These are phyloP conservation scores for Monosporozyma solicola DNA, from an alignment of 805 yeast genomes.

Conservation along the genomic window DNA sequence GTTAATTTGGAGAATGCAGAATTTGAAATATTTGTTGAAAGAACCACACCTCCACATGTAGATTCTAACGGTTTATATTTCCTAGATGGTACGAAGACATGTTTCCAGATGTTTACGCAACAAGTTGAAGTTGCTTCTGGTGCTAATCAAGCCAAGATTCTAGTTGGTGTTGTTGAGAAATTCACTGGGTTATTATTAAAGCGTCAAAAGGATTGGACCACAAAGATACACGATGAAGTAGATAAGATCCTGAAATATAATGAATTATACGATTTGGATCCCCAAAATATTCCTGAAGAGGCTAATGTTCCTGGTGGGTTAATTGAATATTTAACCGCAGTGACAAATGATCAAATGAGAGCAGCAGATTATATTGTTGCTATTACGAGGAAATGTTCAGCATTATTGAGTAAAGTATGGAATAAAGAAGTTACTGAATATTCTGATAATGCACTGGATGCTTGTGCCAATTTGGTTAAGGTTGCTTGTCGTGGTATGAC, in stretches of 20 bases:
- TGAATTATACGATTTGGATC: constrained; percentile 24
- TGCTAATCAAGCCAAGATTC: constrained; percentile 69
- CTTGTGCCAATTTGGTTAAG: constrained; percentile 67
- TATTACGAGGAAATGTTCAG: constrained; percentile 53
- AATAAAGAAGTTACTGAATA: constrained; percentile 47
- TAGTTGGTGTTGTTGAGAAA: constrained; percentile 68
- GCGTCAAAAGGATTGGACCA: constrained; percentile 57
- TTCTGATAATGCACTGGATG: constrained; percentile 61
- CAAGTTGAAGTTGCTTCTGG: constrained; percentile 84
- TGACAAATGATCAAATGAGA: constrained; percentile 75
- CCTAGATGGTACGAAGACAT: constrained; percentile 68
- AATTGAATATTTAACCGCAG: constrained; percentile 69
- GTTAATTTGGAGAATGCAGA: constrained; percentile 58
- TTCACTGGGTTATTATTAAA: constrained; percentile 52
- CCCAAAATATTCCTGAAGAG: constrained; percentile 31
- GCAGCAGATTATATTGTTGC: constrained; percentile 65
- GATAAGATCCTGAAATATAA: constrained; percentile 30
- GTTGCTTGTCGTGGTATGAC: constrained; percentile 47
- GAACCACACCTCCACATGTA: constrained; percentile 65
- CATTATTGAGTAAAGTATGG: constrained; percentile 49
- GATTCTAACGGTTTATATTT: constrained; percentile 59
- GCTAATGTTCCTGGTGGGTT: constrained; percentile 60
- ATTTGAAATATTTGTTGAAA: constrained; percentile 48
- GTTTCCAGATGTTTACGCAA: constrained; percentile 77
- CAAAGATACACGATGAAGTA: constrained; percentile 46